Base-by-base conservation (phyloP, 78 protist species). In the Dictyostelium firmibasis region DNA sequence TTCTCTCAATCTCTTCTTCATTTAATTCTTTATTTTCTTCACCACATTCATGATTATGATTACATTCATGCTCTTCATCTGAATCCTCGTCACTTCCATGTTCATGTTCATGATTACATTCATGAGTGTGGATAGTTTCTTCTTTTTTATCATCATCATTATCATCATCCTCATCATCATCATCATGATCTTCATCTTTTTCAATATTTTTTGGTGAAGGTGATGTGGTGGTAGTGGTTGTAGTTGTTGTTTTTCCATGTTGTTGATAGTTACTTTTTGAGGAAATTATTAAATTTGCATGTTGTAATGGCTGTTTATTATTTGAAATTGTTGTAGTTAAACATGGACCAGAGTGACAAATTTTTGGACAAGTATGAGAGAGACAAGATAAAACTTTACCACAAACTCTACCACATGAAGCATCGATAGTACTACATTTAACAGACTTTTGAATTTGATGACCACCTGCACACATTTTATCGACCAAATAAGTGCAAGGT, bases 291-390 rank as follows among this genome's bases (percentile, higher is more conserved):
- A 72, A 72, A 72, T 72, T 72, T 31, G 79, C 79, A 72, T 23
- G 35, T 72, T 13, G n/a, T 72, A 72, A 72, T 72, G 79, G 79
- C 33, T 72, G 79, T 72, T 16, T 6, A 13, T 33, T 70, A 31
- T 25, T 33, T 27, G 3, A 18, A 72, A 7, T 76, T 4, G 13
- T 50, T 14, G 67, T 9, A 2, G 64, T 62, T 29, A 84, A 57
- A 47, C 97, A 96, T 16, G 96, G 87, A 64, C 96, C 97, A 35
- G 10, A 27, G 70, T 96, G 97, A 81, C 97, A 96, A 10, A 79
- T 50, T 31, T 43, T 47, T 36, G 83, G 83, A 78, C 97, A 96
- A 1, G 31, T 44, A 57, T 96, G 97, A 20, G 44, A 25, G 14
- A 94, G 91, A 79, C 97, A 96, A 8, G 95, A 57, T 9, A 93